phyloP scores from a whole-genome alignment of 1,139 yeast genomes.

The Taphrina pruni region DNA sequence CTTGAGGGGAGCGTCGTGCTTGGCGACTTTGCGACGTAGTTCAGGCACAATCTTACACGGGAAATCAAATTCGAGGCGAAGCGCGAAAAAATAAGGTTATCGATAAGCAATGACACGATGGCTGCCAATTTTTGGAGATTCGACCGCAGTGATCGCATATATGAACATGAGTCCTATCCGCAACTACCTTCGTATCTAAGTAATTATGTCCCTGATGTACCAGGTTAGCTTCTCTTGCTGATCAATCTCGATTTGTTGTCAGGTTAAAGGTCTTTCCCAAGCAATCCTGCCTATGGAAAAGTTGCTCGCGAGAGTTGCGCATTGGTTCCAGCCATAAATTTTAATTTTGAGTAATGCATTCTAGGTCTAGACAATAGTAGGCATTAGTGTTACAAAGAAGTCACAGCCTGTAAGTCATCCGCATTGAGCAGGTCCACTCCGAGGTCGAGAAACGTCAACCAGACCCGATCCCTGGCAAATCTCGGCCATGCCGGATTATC shows the following conservation, averaged over 20 bases:
- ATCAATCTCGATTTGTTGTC: too few relatives aligned
- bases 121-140: not conserved
- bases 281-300: too few relatives aligned
- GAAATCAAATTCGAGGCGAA: not conserved
- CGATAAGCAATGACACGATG: slow-evolving; percentile 17
- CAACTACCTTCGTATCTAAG: too few relatives aligned
- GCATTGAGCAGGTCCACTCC: slow-evolving; percentile 58
- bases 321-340: too few relatives aligned
- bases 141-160: not conserved
- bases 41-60: not conserved
- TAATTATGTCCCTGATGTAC: too few relatives aligned
- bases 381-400: slow-evolving; percentile 1
- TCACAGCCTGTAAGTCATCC: slow-evolving; percentile 53
- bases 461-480: slow-evolving; percentile 52
- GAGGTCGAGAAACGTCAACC: slow-evolving; percentile 54
- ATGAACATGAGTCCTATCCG: too few relatives aligned
- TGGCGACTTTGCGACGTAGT: not conserved
- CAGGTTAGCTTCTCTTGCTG: too few relatives aligned
- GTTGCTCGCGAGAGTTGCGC: too few relatives aligned
- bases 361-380: too few relatives aligned
- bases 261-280: too few relatives aligned
- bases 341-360: too few relatives aligned
- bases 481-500: slow-evolving; percentile 61
- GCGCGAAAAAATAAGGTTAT: slow-evolving; percentile 14
- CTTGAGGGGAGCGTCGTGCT: not conserved